Base-by-base conservation (phyloP, 805 yeast genomes). In the Candida anglica region DNA sequence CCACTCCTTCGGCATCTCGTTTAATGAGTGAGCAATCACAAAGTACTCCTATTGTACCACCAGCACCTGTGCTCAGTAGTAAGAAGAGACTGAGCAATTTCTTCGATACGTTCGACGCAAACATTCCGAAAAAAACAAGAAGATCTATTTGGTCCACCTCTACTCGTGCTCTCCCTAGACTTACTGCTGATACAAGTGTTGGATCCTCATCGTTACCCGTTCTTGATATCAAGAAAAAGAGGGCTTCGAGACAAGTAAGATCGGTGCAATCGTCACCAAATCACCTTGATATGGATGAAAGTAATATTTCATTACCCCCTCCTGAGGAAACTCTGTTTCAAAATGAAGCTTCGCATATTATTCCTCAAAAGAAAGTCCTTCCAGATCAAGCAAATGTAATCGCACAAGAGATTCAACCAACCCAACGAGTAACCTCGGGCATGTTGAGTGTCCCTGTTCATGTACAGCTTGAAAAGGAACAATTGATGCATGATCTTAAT, bases 351-450 rank as follows among this genome's bases (percentile, higher is more conserved):
- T 9, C 14, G 20, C 37, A 38, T 8, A 27, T 49, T 9, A 58
- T 65, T 14, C 72, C 72, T 1, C 43, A 47, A 16, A 66, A 66
- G 36, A 39, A 42, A 18, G n/a, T 20, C 21, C 13, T 32, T 14
- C 37, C 38, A 15, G 50, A 46, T 8, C n/a, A n/a, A n/a, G n/a
- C n/a, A n/a, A n/a, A n/a, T n/a, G n/a, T n/a, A n/a, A n/a, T n/a
- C n/a, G n/a, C n/a, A n/a, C n/a, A n/a, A n/a, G n/a, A n/a, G n/a
- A n/a, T n/a, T n/a, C n/a, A n/a, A n/a, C n/a, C n/a, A n/a, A 40
- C 36, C 9, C 39, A 41, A 15, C 46, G 70, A 18, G 62, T 66
- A 22, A 66, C 71, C 7, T 63, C 69, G 1, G 72, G 72, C 3
- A 66, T 66, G 72, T 50, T 66, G 19, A 52, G 42, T 21, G 47